Base-by-base conservation (phyloP, 2,329 filamentous ascomycete genomes). In the Claviceps sp. region DNA sequence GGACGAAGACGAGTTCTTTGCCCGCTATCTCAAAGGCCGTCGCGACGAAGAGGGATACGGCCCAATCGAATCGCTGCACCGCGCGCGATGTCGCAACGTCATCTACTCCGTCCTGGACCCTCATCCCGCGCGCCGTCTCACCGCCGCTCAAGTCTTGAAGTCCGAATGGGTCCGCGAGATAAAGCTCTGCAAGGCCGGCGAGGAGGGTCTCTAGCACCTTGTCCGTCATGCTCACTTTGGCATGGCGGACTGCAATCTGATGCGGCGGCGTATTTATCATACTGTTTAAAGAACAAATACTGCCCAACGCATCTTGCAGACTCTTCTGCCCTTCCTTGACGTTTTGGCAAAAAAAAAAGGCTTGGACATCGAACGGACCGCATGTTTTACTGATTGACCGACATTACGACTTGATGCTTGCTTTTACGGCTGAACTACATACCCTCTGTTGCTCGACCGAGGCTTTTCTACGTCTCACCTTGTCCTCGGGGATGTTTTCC, bases 91-190 rank as follows among this genome's bases (percentile, higher is more conserved):
- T 70, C 86, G 93, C 56, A 98, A 98, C 62, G 93, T 98, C 62
- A 96, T 98, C 65, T 98, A 98, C 72, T 97, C 90, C 22, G 95
- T 98, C 58, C 78, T 98, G 46, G 93, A 98, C 64, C 93, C 93
- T 34, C 96, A 95, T 66, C 89, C 93, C 26, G 81, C 81, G 53
- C 85, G 93, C 57, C 88, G 93, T 60, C 91, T 98, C 65, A 96
- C 89, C 34, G 91, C 93, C 54, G 91, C 90, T 42, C 93, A 98
- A 71, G 88, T 97, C 53, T 81, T 98, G 62, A 95, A 95, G 70
- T 97, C 91, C 4, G 93, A 98, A 73, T 98, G 93, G 93, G 89
- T 93, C 59, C 87, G 93, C 60, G 91, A 96, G 69, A 96, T 97
- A 70, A 95, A 90, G 71, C 78, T 97, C 53, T 98, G 93, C 74